Percentiles rank a stretch among this genome's conserved stretches.
Evolutionary conservation across 2,329 filamentous ascomycete species (phyloP).

Genomic region (Aspergillus floridensis): DNA sequence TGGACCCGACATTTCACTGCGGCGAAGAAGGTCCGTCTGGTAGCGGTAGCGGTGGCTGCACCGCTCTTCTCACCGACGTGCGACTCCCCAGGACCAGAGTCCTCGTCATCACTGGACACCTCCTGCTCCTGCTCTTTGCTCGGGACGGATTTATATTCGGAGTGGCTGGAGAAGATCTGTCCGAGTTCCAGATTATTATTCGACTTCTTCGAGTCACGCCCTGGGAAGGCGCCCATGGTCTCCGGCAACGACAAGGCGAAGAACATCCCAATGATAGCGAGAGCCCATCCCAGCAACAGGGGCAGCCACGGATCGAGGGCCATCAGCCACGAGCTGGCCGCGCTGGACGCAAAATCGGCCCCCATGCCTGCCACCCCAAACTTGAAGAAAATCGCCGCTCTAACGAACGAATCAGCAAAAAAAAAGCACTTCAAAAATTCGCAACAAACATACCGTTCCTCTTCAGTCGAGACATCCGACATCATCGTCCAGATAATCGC

Average conservation of each 20-base stretch:
- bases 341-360: conserved; percentile 39
- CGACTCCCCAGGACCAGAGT: conserved; percentile 16
- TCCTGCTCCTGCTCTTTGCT: conserved; percentile 20
- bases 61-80: background rate
- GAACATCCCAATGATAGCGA: conserved; percentile 33
- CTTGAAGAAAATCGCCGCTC: conserved; percentile 42
- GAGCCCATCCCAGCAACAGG: conserved; percentile 34
- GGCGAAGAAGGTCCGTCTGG: conserved; percentile 15
- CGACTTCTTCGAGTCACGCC: conserved; percentile 5
- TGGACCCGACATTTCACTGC: conserved; percentile 22
- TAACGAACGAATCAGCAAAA: conserved; percentile 20
- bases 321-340: conserved; percentile 43
- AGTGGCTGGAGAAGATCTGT: conserved; percentile 20
- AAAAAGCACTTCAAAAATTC: background rate
- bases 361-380: conserved; percentile 41
- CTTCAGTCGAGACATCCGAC: conserved; percentile 49
- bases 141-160: conserved; percentile 17
- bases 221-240: conserved; percentile 34
- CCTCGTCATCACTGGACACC: conserved; percentile 15
- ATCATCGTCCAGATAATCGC: conserved; percentile 52
- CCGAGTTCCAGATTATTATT: conserved; percentile 31
- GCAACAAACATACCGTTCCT: conserved; percentile 36
- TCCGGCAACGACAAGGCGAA: conserved; percentile 39
- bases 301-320: conserved; percentile 41
- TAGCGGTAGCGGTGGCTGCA: conserved; percentile 8